Base-by-base conservation (phyloP, 1,284 basidiomycete genomes). In the Puccinia polysora region DNA sequence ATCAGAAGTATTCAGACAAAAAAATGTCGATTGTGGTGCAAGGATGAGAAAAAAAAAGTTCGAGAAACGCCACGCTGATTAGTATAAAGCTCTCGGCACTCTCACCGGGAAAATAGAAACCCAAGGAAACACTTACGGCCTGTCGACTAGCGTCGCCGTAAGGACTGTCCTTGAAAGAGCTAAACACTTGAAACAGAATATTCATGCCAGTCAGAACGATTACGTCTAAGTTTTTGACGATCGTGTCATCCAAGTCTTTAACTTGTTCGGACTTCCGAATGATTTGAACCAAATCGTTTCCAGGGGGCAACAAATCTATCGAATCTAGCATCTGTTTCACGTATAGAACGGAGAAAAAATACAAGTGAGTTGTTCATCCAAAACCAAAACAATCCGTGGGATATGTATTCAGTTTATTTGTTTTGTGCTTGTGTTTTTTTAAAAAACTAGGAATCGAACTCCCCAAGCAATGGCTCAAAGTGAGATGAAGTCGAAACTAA, bases 161-260 rank as follows among this genome's bases (percentile, higher is more conserved):
- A 50, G 84, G 82, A 30, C 87, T 87, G n/a, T 84, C 81, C 81
- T 94, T 94, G 72, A 87, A 82, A 75, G 85, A 85, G 75, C 88
- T 87, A 76, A 91, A 88, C 8, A 92, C 84, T 25, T 85, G 86
- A 74, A 89, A 89, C 32, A 98, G 85, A 30, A 88, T 87, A 78
- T 93, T 91, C 95, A 97, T 98, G n/a, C 90, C 89, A 67, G 94
- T 85, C 32, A 91, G 86, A 45, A 97, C 84, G 78, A 96, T 89
- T 4, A 87, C 86, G 78, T 92, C 90, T 78, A 97, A 82, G 81
- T 96, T 97, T 75, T 89, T 85, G 75, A 94, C 89, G 76, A 97
- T 83, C 4, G 89, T 85, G 73, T 84, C 83, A 77, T 97, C 92
- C 73, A 96, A 88, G 47, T 89, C 86, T 79, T 89, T 89, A 83